phyloP scores from a whole-genome alignment of 164 flowering plant genomes.

The Chimonanthus salicifolius region DNA sequence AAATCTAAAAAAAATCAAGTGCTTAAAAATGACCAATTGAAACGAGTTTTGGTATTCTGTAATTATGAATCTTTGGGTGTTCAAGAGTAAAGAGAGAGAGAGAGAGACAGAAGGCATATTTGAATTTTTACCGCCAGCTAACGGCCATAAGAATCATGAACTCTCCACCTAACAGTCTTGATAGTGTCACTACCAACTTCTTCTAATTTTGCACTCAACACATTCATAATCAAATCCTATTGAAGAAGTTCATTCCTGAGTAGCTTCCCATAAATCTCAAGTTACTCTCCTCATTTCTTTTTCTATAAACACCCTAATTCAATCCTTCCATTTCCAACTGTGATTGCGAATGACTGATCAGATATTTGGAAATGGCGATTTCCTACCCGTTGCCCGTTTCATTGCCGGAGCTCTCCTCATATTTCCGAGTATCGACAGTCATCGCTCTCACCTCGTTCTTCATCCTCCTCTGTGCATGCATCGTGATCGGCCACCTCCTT shows the following conservation, averaged over 20 bases:
- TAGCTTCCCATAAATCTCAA: background rate
- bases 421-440: constrained; percentile 21
- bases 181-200: background rate
- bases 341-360: constrained; percentile 18
- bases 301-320: background rate
- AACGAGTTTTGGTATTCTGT: no score
- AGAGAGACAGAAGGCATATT: background rate
- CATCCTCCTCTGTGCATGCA: constrained; percentile 45
- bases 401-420: constrained; percentile 13
- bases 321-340: background rate
- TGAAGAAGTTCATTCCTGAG: background rate
- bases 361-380: constrained; percentile 16
- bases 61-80: no score
- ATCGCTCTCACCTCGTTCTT: constrained; percentile 39
- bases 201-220: background rate
- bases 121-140: constrained; percentile 19
- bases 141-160: constrained; percentile 4
- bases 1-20: no score
- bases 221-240: background rate
- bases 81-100: no score
- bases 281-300: background rate
- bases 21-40: no score
- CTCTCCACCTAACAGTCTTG: constrained; percentile 29
- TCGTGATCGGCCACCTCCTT: constrained; percentile 52
- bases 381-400: constrained; percentile 4